Base-by-base conservation (phyloP, 2,329 filamentous ascomycete species). In the Alternaria sp. region DNA sequence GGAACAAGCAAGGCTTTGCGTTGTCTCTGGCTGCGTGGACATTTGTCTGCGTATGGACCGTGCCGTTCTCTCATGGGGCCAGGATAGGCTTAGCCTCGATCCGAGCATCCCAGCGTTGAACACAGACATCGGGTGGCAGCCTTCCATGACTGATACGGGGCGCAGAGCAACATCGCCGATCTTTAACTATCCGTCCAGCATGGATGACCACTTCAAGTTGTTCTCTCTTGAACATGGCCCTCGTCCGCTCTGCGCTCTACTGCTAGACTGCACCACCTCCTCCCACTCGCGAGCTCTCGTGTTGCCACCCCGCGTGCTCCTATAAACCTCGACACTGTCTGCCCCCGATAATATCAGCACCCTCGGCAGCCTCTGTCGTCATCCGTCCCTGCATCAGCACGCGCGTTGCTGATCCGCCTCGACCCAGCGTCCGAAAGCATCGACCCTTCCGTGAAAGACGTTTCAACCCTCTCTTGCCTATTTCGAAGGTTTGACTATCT, bases 121-220 rank as follows among this genome's bases (percentile, higher is more conserved):
- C 61, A 56, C 62, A 59, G 28, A 68, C 64, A 74, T 74, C 71
- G 71, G 64, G 54, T 40, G 45, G 62, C 58, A 55, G 54, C 54
- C 57, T 65, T 50, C 51, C 59, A 58, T 51, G 64, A 61, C 64
- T 59, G 60, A 60, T 64, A 62, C 59, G 55, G 44, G 66, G 36
- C 50, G 51, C 60, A 65, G 65, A 70, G 64, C 67, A 71, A 62
- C 70, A 74, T 70, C 68, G 68, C 64, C 68, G 68, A 70, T 70
- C 68, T 47, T 26, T 49, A 32, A 36, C 61, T 54, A 67, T 61
- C 57, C 57, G 52, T 61, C 61, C 55, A 69, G 49, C 58, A 70
- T 70, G 68, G 54, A 70, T 70, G 64, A 70, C 68, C 68, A 67
- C 62, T 67, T 49, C 68, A 70, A 64, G 56, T 56, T 50, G 46